Percentiles rank a stretch among this genome's conserved stretches.
These are phyloP conservation scores for Amanita molliuscula DNA, from an alignment of 768 basidiomycete species.

Conservation along the genomic window DNA sequence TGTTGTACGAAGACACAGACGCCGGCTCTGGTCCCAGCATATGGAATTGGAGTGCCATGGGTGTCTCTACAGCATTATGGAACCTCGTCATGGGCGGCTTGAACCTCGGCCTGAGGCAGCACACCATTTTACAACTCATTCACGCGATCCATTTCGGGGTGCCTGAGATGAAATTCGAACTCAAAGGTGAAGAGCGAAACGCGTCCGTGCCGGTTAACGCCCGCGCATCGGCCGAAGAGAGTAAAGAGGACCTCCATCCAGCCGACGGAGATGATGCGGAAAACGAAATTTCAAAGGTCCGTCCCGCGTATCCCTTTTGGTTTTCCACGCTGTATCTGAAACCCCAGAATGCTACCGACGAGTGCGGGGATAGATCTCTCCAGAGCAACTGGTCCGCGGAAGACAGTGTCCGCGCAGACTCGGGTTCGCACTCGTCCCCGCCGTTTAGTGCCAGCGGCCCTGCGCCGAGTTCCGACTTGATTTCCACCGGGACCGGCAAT, in stretches of 20 bases:
- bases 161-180: conserved; percentile 27
- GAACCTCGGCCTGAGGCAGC: conserved; percentile 48
- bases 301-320: neutral
- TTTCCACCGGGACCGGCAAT: neutral
- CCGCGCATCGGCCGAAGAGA: neutral
- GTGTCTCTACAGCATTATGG: conserved; percentile 64
- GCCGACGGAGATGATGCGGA: neutral
- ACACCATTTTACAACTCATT: conserved; percentile 50
- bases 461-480: neutral
- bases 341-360: neutral
- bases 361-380: neutral
- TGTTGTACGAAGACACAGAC: conserved; percentile 48
- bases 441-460: neutral
- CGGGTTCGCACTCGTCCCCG: neutral
- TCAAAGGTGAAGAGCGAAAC: conserved; percentile 19
- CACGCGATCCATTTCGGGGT: conserved; percentile 47
- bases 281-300: neutral
- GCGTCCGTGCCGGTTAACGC: neutral
- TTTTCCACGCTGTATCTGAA: neutral
- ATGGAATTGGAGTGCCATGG: conserved; percentile 73
- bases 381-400: neutral
- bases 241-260: neutral
- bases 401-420: too few relatives aligned
- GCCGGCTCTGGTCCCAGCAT: conserved; percentile 47
- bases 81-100: conserved; percentile 58